Base-by-base conservation (phyloP, 2,329 filamentous ascomycete genomes). In the Colletotrichum cordylinicola region DNA sequence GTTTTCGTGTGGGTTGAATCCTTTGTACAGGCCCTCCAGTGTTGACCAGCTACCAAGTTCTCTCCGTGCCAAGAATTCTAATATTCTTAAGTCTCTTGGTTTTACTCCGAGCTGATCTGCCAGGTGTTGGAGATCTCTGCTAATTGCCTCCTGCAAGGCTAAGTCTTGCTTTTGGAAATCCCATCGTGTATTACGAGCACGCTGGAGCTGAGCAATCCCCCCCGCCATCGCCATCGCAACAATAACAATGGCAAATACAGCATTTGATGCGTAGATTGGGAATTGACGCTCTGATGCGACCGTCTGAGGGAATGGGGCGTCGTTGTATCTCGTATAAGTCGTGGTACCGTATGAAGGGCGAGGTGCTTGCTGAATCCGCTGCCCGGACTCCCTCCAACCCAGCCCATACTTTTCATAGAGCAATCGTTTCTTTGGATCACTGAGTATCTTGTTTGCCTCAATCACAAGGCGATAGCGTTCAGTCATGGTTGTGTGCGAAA, bases 401-500 rank as follows among this genome's bases (percentile, higher is more conserved):
- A 71, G n/a, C 29, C 48, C 68, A 21, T 76, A 35, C 24, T 37
- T 61, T 39, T 79, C 77, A 67, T 78, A 79, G 2, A 74, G 37
- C 24, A 70, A 31, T 3, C 72, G 70, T 16, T 73, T 77, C 2
- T 58, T 29, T 15, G 77, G 77, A 58, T 74, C 35, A 37, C 70
- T 77, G 6, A 79, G 71, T 9, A 79, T 60, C 12, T 75, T 67
- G 27, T 78, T 70, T 3, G 78, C 78, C 4, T 72, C 76, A 13
- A 79, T 43, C 13, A 78, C 52, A 10, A 79, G 77, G 7, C 73
- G 74, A 33, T 78, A 78, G 8, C 78, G 70, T 56, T 78, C 72
- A 16, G 72, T 70, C 9, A 67, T 48, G n/a, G 55, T 48, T 29
- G 62, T 21, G 4, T 33, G 61, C 2, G 71, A 55, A 29, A 75